Base-by-base conservation (phyloP, 1,284 basidiomycete genomes). In the Ustilago tritici region DNA sequence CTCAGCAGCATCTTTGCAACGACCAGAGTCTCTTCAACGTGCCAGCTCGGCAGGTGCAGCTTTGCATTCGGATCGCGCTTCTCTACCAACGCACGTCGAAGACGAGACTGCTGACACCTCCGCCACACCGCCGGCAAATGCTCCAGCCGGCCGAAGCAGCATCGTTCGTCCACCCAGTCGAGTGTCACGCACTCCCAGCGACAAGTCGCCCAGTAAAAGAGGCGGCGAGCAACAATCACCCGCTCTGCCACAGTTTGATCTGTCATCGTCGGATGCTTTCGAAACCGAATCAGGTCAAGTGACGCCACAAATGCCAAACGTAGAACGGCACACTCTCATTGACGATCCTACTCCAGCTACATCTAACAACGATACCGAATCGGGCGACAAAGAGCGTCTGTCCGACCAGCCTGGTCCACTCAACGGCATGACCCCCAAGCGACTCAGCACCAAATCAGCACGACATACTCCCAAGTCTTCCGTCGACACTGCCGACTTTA, bases 401-500 rank as follows among this genome's bases (percentile, higher is more conserved):
- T 46, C 58, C 9, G 65, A 64, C 32, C 58, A 73, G 34, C 70
- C 70, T 19, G 49, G 53, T 32, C 65, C 70, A 14, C 64, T 66
- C 52, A 61, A 28, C 53, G 54, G 57, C 58, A 34, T 62, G 58
- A 70, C 61, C n/a, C 63, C 71, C n/a, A 67, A 68, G 14, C 71
- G 76, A 10, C 52, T 72, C n/a, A 70, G 69, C 59, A 50, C 61
- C 19, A 56, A 64, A 10, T 72, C 69, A 4, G 55, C 67, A 15
- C 61, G 76, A 31, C 71, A 78, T 35, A 65, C 76, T 34, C 61
- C 71, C 55, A 67, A 70, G 38, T 64, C 73, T 2, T 78, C 76
- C 23, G 41, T 78, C 31, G 76, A 78, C 43, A 46, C 61, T 14
- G 53, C 58, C 34, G 75, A 76, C 36, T 87, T 88, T 4, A 91